These are phyloP conservation scores for Smittium culicis DNA, from an alignment of 371 early-diverging fungal species.

Conservation along the genomic window DNA sequence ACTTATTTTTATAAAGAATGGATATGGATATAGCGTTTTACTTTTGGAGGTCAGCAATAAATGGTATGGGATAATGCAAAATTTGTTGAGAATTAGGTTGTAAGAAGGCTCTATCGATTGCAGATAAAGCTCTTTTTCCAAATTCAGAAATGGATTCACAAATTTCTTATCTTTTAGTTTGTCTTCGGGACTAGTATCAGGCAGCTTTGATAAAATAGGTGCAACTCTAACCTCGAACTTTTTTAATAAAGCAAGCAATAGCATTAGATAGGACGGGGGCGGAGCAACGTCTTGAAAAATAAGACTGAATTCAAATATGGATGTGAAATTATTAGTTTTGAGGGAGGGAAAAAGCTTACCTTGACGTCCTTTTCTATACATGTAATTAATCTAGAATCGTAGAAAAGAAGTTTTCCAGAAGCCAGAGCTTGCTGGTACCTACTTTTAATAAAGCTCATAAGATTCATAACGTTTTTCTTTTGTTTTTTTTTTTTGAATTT, in stretches of 20 bases:
- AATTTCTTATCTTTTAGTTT: slow-evolving; percentile 5
- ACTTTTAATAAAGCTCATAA: background rate
- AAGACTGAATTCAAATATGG: too few relatives aligned
- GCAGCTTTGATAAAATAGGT: slow-evolving; percentile 2
- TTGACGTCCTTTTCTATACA: slow-evolving; percentile 1
- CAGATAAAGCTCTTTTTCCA: slow-evolving; percentile 4
- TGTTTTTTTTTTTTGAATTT: too few relatives aligned
- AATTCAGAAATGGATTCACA: slow-evolving; percentile 6
- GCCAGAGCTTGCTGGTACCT: background rate
- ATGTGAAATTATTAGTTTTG: too few relatives aligned
- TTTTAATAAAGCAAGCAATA: background rate
- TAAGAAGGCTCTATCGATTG: slow-evolving; percentile 11
- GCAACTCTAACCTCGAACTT: slow-evolving; percentile 9
- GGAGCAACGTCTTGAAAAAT: too few relatives aligned
- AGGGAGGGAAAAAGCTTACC: background rate
- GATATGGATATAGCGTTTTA: background rate
- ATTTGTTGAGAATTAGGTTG: slow-evolving; percentile 29
- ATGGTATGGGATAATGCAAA: slow-evolving; percentile 30
- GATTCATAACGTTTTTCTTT: too few relatives aligned
- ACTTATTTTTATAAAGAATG: background rate
- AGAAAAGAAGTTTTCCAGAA: slow-evolving; percentile 3
- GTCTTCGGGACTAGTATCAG: slow-evolving; percentile 8
- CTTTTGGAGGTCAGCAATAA: slow-evolving; percentile 24
- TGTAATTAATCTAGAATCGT: background rate
- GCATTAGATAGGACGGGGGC: background rate